Percentiles rank a stretch among this genome's conserved stretches.
These are phyloP conservation scores for Rosa hybrid DNA, from an alignment of 331 rosid species.

Conservation along the genomic window DNA sequence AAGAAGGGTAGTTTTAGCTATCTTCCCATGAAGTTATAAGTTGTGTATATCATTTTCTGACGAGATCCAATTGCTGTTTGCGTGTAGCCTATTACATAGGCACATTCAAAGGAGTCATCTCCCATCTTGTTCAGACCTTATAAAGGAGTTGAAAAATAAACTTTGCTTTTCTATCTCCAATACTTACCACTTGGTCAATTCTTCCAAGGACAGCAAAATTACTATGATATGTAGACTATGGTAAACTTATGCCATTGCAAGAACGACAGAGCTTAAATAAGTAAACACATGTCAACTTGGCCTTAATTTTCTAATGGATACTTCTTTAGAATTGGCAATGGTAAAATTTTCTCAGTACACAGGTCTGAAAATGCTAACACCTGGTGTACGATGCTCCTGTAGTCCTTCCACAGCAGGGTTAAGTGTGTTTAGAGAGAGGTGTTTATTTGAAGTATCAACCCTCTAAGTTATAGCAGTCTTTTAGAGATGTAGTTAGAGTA, in stretches of 20 bases:
- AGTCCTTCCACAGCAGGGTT: not conserved
- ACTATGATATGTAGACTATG: not conserved
- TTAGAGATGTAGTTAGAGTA: not conserved
- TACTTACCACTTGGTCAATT: not conserved
- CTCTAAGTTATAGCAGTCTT: not conserved
- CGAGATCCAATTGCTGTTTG: not conserved
- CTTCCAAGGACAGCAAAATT: not conserved
- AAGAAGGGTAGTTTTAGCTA: not conserved
- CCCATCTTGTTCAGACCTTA: not conserved
- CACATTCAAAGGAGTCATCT: not conserved
- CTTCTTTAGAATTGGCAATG: not conserved
- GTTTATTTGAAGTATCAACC: not conserved
- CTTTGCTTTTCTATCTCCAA: not conserved
- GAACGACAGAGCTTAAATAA: not conserved
- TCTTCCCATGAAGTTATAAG: not conserved
- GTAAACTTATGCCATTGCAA: not conserved
- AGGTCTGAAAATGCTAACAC: not conserved
- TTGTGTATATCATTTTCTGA: not conserved
- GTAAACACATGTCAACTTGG: not conserved
- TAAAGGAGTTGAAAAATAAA: not conserved
- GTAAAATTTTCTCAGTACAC: not conserved
- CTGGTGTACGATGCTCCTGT: not conserved
- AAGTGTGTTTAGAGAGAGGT: not conserved
- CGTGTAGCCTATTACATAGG: not conserved
- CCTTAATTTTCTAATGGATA: not conserved